Base-by-base conservation (phyloP, 495 filamentous ascomycete genomes). In the Neurospora cerealis region DNA sequence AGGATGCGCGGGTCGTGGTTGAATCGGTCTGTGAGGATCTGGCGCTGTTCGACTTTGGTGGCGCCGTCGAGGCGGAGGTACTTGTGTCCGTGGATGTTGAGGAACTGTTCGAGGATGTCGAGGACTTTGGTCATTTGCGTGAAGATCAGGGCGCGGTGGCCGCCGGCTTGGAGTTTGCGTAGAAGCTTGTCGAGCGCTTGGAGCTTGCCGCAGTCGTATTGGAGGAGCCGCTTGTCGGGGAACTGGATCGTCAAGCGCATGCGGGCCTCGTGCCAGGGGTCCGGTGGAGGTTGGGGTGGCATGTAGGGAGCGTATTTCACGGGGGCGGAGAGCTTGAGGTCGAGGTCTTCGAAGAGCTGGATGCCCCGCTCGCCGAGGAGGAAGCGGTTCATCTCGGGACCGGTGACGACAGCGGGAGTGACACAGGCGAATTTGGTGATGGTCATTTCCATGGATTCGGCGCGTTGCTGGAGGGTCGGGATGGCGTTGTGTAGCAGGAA, bases 71-170 rank as follows among this genome's bases (percentile, higher is more conserved):
- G 90, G 37, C 96, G 93, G 5, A 81, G 78, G 54, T 99, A 99
- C 38, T 95, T 96, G 81, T 98, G 93, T 1, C 94, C 94, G 78
- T 98, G 96, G 73, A 99, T 98, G 81, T 98, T 98, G 78, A 99
- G 89, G 79, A 98, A 99, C 73, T 95, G 94, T 78, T 99, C 96
- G 21, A 99, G 88, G 73, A 99, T 96, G 82, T 99, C 95, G 6
- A 99, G 90, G 76, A 98, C 96, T 80, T 95, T 97, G 36, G 96
- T 98, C 96, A 99, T 99, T 78, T 99, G 96, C 2, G 96, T 98
- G 83, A 99, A 99, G 81, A 99, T 98, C 39, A 99, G 84, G 5
- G 93, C 95, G 7, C 96, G 93, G 79, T 98, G 96, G 19, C 94
- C 93, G 71, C 93, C 93, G 8, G 92, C 89, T 82, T 98, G 94